Conservation (phyloP, 2,329 filamentous ascomycete species). For the Scleromitrula shiraiana region DNA sequence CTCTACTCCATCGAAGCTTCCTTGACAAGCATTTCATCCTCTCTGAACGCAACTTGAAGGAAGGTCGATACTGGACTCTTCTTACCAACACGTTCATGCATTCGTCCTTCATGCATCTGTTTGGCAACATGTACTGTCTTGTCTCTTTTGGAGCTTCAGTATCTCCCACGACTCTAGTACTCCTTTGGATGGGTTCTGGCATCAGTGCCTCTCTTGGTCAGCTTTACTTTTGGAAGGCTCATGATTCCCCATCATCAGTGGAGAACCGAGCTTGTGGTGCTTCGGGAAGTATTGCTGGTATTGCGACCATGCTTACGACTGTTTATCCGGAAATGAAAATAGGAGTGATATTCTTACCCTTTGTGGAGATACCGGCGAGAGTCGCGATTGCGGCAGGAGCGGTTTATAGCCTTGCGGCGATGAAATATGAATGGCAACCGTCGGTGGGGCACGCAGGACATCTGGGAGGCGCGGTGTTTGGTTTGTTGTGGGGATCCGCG, state of each 20-base stretch:
- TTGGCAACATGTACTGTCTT: neutral
- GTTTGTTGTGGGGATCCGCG: neutral
- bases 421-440: neutral
- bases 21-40: neutral
- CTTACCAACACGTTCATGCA: neutral
- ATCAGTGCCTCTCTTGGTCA: neutral
- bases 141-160: neutral
- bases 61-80: neutral
- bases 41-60: neutral
- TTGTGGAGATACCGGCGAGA: neutral
- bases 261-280: neutral
- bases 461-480: constrained; percentile 5
- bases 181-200: constrained; percentile 1
- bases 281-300: neutral
- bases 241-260: neutral
- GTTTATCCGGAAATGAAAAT: neutral
- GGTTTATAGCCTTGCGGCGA: neutral
- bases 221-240: neutral
- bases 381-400: neutral
- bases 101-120: neutral
- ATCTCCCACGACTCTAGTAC: neutral
- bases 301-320: neutral
- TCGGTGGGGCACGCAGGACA: constrained; percentile 1
- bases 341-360: neutral
- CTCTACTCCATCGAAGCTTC: neutral